Percentiles rank a stretch among this genome's conserved stretches.
phyloP scores from a whole-genome alignment of 495 filamentous ascomycete species.

The Parachaetomium inaequale region DNA sequence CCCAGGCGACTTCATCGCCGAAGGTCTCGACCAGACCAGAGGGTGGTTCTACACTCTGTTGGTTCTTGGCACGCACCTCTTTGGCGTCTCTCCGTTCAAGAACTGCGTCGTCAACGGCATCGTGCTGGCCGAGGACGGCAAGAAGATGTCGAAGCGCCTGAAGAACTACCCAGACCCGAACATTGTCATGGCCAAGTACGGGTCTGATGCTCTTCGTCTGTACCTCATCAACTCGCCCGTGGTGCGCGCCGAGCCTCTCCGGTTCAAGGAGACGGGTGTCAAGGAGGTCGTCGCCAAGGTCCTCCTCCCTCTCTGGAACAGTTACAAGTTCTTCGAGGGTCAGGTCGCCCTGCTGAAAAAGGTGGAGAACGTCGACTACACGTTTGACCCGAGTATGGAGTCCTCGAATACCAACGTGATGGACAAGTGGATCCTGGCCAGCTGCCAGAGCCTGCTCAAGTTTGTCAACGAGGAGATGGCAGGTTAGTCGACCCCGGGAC shows the following conservation, averaged over 20 bases:
- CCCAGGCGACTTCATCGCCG: conserved; percentile 95
- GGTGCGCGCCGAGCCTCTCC: conserved; percentile 83
- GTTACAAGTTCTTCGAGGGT: conserved; percentile 96
- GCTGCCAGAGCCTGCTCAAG: conserved; percentile 84
- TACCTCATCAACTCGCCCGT: conserved; percentile 98
- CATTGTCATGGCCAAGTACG: conserved; percentile 81
- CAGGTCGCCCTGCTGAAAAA: conserved; percentile 93
- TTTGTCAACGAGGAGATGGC: conserved; percentile 97
- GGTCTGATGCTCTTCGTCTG: conserved; percentile 87
- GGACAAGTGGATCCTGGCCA: conserved; percentile 94
- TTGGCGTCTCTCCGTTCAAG: conserved; percentile 84
- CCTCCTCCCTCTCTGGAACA: conserved; percentile 92
- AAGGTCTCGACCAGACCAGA: conserved; percentile 74
- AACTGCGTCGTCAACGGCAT: conserved; percentile 98
- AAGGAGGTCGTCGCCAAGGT: conserved; percentile 96
- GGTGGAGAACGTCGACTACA: conserved; percentile 69
- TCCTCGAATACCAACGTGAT: conserved; percentile 83
- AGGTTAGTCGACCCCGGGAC: conserved; percentile 41
- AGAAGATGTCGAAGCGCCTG: conserved; percentile 98
- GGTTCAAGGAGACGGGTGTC: conserved; percentile 90
- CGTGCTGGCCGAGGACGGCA: conserved; percentile 89
- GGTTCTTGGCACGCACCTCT: conserved; percentile 88
- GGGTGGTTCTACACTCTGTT: conserved; percentile 97
- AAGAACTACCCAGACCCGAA: conserved; percentile 96
- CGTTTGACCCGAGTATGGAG: conserved; percentile 74